Base-by-base conservation (phyloP, 257 asterid genomes). In the Scutellaria barbata region DNA sequence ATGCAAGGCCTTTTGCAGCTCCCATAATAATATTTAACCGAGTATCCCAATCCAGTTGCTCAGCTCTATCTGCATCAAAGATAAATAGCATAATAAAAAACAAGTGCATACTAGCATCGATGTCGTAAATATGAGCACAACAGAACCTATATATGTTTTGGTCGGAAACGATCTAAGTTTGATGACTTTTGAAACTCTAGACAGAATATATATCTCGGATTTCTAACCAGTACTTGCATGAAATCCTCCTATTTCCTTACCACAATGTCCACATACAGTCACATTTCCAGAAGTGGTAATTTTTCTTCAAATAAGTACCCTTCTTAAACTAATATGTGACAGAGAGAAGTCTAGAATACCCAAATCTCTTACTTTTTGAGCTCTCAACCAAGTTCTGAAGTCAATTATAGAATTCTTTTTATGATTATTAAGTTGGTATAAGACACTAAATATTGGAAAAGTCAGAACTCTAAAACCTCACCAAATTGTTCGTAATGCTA, bases 1-100 rank as follows among this genome's bases (percentile, higher is more conserved):
- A 93, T 7, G 97, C 94, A 11, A 92, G 86, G 74, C 98, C 96
- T 80, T 90, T 88, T 47, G 97, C 95, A 70, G 98, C 96, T 83
- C 98, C 98, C 86, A 85, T 80, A 54, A 92, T 84, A 73, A 92
- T 85, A 76, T 88, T 88, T 68, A 90, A 73, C 55, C 98, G 92
- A 71, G 94, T 84, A 81, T 85, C 97, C 98, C 98, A 90, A 45
- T 93, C 98, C 57, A 93, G 79, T 65, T 84, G 94, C 87, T 93
- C 97, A 41, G 86, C 82, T 78, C 87, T 90, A 63, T 85, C 98
- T 86, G 85, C 97, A 73, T 47, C 63, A 56, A 58, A 77, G 51
- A 71, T 63, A 42, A 71, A 39, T 5, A 76, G 68, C 42, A 39
- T 53, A 20, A 69, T 55, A 58, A 66, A 59, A 76, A 61, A 61